Conservation (phyloP, 2,329 filamentous ascomycete species). For the Microcyclospora pomicola region DNA sequence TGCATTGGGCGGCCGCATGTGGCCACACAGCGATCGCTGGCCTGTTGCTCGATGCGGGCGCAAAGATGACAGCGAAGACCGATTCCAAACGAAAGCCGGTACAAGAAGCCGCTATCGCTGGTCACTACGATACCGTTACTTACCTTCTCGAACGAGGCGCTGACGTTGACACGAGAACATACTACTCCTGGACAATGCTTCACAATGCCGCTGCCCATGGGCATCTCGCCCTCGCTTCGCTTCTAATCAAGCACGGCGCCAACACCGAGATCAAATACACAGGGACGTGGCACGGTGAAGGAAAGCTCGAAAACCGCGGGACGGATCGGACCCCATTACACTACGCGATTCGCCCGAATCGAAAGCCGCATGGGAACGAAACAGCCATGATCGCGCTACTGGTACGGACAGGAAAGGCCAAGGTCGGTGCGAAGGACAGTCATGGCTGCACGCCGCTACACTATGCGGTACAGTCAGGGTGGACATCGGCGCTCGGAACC, state of each 20-base stretch:
- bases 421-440: not conserved
- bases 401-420: not conserved
- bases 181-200: not conserved
- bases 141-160: not conserved
- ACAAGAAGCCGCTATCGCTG: not conserved
- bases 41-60: not conserved
- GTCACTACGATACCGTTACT: not conserved
- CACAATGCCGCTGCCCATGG: slow-evolving; percentile 10
- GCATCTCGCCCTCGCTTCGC: slow-evolving; percentile 14
- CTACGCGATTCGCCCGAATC: not conserved
- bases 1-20: not conserved
- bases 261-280: slow-evolving; percentile 1
- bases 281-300: not conserved
- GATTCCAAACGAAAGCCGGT: not conserved
- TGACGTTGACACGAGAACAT: not conserved
- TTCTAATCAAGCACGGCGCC: slow-evolving; percentile 18
- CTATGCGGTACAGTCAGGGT: not conserved
- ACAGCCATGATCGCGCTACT: not conserved
- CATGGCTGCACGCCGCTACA: not conserved
- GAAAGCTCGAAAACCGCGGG: not conserved
- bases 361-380: not conserved
- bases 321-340: not conserved
- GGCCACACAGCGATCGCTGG: not conserved
- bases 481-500: not conserved
- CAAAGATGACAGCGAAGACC: not conserved